Evolutionary conservation across 1,139 yeast genomes (phyloP).

Genomic region (Zygoascus sp.): DNA sequence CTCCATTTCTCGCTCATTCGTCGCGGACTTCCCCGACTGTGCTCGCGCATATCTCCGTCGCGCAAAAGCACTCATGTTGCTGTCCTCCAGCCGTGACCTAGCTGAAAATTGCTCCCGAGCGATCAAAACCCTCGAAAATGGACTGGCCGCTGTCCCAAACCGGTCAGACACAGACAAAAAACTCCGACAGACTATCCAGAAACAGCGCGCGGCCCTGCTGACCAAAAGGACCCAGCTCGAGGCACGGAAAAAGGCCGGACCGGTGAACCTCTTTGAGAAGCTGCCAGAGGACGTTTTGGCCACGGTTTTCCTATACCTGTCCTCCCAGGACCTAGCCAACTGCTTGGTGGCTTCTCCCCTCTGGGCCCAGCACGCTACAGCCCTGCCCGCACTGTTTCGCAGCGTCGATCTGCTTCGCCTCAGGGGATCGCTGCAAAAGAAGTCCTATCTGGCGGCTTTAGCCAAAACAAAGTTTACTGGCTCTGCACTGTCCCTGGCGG

Average conservation of each 20-base stretch:
- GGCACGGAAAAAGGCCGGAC: not conserved
- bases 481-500: not conserved
- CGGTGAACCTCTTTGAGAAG: not conserved
- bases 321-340: not conserved
- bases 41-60: constrained; percentile 5
- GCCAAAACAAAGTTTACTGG: not conserved
- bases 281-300: constrained; percentile 5
- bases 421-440: not conserved
- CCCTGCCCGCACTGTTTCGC: not conserved
- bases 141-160: not conserved
- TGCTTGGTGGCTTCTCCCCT: not conserved
- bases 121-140: not conserved
- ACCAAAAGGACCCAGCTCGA: too few relatives aligned
- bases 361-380: not conserved
- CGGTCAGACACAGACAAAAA: not conserved
- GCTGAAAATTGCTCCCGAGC: not conserved
- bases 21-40: not conserved
- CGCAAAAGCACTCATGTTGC: not conserved
- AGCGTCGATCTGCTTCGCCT: not conserved
- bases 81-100: not conserved
- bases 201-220: not conserved
- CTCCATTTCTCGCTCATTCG: not conserved
- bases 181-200: not conserved
- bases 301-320: not conserved
- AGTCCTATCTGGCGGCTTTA: not conserved